Base-by-base conservation (phyloP, 805 yeast genomes). In the Saccharomyces jurei region DNA sequence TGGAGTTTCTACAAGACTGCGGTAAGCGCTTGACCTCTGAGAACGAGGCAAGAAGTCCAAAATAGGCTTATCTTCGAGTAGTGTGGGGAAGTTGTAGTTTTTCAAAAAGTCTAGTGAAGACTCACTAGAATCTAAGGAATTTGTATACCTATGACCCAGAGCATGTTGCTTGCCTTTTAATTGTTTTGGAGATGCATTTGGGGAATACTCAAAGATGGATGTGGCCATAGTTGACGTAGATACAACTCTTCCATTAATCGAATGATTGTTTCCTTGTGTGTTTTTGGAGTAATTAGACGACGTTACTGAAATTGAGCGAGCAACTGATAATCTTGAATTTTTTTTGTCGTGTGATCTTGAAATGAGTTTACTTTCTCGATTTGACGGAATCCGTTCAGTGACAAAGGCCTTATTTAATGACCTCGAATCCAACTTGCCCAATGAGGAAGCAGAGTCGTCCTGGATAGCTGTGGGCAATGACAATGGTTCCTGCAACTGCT, bases 141-240 rank as follows among this genome's bases (percentile, higher is more conserved):
- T 56, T 1, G 58, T 41, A 28, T 58, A 55, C 46, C 56, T 58
- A 17, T 46, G 28, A 1, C 44, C 25, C 11, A 46, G 29, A 22
- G 13, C 22, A 25, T 27, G 49, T 14, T 14, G 6, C 30, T 27
- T 51, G 27, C 6, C 25, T 13, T 30, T 10, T 2, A 14, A 46
- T n/a, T 17, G 41, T 47, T n/a, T 48, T 48, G 21, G 36, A 47
- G 47, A 17, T 44, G 22, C 32, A 17, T 32, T 50, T 21, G 56
- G 56, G 2, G 60, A 52, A 46, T 58, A 50, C 22, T 59, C 60
- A 5, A 59, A 29, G 9, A 57, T 48, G 2, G 62, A 57, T 9
- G 64, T 60, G 6, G 67, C 72, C 65, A 68, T 64, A 1, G 72
- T 68, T 1, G 70, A 65, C 11, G 62, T 58, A 10, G 72, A 68